Evolutionary conservation across 1,284 basidiomycete genomes (phyloP).

Genomic region (Sparassis latifolia): DNA sequence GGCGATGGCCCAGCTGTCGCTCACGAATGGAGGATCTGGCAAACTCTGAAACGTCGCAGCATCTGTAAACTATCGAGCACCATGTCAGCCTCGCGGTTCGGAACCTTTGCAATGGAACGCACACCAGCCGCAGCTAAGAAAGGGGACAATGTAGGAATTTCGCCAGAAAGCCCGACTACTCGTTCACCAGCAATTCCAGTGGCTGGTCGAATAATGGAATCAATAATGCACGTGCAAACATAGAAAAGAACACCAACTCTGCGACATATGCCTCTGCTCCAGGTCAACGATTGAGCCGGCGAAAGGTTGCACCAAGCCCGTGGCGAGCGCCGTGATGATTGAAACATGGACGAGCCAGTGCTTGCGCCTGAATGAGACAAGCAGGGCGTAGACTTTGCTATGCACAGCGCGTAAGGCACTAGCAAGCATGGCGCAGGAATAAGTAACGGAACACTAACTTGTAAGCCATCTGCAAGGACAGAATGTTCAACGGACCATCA

Average conservation of each 20-base stretch:
- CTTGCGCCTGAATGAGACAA: constrained; percentile 5
- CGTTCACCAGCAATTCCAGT: not conserved
- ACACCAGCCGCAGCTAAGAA: constrained; percentile 58
- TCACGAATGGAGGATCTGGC: constrained; percentile 48
- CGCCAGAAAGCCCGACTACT: not conserved
- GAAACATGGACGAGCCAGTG: constrained; percentile 12
- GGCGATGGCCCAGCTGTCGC: constrained; percentile 41
- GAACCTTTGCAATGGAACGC: constrained; percentile 16
- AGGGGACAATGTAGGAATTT: constrained; percentile 27
- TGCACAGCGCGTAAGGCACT: not conserved
- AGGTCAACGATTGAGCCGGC: constrained; percentile 11
- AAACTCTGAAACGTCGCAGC: constrained; percentile 39
- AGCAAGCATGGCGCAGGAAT: too few relatives aligned
- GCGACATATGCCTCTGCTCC: not conserved
- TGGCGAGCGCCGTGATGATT: constrained; percentile 9
- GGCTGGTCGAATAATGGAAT: not conserved
- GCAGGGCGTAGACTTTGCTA: constrained; percentile 4
- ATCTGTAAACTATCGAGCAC: constrained; percentile 30
- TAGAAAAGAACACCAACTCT: not conserved
- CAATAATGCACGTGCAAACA: not conserved
- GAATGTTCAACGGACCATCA: not conserved
- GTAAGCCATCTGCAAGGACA: not conserved
- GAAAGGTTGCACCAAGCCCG: constrained; percentile 12
- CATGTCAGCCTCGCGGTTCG: not conserved
- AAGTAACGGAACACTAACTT: not conserved